Percentiles rank a stretch among this genome's conserved stretches.
Evolutionary conservation across 495 filamentous ascomycete species (phyloP).

Genomic region (Darksidea phi): DNA sequence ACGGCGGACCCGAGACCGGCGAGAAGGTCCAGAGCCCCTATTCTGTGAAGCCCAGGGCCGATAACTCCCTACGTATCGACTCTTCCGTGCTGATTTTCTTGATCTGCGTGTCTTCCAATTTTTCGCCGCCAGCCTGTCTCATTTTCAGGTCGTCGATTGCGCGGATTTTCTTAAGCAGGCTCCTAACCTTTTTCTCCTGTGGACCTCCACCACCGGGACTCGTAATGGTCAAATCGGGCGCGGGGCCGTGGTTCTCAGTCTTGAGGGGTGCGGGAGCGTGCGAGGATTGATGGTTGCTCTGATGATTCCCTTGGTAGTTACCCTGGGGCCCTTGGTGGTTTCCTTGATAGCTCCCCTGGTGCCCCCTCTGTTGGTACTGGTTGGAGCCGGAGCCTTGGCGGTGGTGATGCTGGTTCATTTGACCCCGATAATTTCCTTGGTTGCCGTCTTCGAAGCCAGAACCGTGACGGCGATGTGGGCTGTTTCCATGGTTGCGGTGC

Average conservation of each 20-base stretch:
- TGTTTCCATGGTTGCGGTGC: conserved; percentile 41
- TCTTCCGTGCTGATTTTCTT: conserved; percentile 95
- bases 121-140: conserved; percentile 89
- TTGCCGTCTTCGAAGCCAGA: conserved; percentile 28
- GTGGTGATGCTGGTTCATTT: conserved; percentile 36
- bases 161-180: conserved; percentile 91
- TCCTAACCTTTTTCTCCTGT: conserved; percentile 85
- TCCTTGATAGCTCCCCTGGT: conserved; percentile 18
- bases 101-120: conserved; percentile 95
- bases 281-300: conserved; percentile 15
- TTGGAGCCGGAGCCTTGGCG: neutral
- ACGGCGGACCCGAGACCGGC: too few species aligned
- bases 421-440: conserved; percentile 22
- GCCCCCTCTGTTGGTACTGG: too few species aligned
- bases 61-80: conserved; percentile 75
- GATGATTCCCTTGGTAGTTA: too few species aligned
- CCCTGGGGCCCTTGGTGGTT: conserved; percentile 28
- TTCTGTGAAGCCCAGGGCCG: conserved; percentile 50
- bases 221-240: conserved; percentile 52
- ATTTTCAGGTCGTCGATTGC: conserved; percentile 98
- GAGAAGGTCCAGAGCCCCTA: neutral
- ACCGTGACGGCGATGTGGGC: conserved; percentile 36
- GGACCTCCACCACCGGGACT: conserved; percentile 49
- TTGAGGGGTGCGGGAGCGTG: conserved; percentile 11
- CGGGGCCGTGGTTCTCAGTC: conserved; percentile 14